Evolutionary conservation across 306 rosid species (phyloP).

Genomic region (Begonia loranthoides): DNA sequence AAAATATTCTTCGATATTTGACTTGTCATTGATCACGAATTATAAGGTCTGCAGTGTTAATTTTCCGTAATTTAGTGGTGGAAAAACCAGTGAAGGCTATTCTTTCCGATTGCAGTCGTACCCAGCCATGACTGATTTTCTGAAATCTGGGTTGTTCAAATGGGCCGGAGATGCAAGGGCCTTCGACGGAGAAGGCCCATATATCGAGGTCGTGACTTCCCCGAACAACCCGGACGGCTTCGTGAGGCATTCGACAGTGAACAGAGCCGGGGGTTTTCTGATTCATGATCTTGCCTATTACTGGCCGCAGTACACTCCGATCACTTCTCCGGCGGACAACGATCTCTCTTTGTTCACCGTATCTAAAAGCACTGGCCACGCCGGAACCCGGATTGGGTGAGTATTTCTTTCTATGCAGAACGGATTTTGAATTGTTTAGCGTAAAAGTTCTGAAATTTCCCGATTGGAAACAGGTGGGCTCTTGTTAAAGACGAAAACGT

Average conservation of each 20-base stretch:
- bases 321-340: conserved; percentile 38
- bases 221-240: conserved; percentile 91
- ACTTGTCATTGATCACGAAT: too few relatives aligned
- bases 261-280: conserved; percentile 30
- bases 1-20: too few relatives aligned
- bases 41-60: too few relatives aligned
- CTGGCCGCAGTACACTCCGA: conserved; percentile 94
- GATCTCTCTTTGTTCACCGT: conserved; percentile 61
- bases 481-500: conserved; percentile 59
- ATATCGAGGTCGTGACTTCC: conserved; percentile 75
- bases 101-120: conserved; percentile 39
- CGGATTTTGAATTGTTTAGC: not conserved
- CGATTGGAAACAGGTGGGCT: conserved; percentile 51
- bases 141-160: conserved; percentile 61
- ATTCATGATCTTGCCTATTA: conserved; percentile 79
- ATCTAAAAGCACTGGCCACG: conserved; percentile 83
- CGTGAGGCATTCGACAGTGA: conserved; percentile 36
- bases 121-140: conserved; percentile 52
- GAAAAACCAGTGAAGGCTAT: too few relatives aligned
- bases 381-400: conserved; percentile 87
- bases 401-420: not conserved
- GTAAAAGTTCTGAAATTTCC: not conserved
- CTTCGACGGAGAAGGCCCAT: conserved; percentile 35
- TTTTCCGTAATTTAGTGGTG: too few relatives aligned
- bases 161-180: conserved; percentile 71